Conservation (phyloP, 768 basidiomycete species). For the Tylopilus sp. region DNA sequence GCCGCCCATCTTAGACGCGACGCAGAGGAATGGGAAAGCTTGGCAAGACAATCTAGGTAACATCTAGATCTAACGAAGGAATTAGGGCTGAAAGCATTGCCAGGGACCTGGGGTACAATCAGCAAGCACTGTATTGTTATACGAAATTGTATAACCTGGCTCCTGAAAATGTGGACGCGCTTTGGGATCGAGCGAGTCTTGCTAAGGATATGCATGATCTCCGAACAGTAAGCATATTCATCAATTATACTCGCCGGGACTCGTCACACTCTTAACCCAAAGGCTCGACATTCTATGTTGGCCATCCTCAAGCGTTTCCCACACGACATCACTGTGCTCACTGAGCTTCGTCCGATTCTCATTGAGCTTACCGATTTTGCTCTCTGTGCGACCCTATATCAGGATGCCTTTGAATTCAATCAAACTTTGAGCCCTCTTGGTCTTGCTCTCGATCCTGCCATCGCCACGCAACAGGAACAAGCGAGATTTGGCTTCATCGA, state of each 20-base stretch:
- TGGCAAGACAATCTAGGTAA: slow-evolving; percentile 75
- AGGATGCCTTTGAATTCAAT: slow-evolving; percentile 71
- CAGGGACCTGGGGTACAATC: slow-evolving; percentile 64
- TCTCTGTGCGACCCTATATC: slow-evolving; percentile 64
- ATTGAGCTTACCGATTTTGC: slow-evolving; percentile 61
- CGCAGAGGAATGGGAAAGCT: slow-evolving; percentile 81
- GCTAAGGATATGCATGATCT: slow-evolving; percentile 74
- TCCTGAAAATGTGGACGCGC: slow-evolving; percentile 75
- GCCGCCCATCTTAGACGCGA: slow-evolving; percentile 78
- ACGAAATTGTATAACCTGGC: slow-evolving; percentile 77
- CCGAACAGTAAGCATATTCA: slow-evolving; percentile 48
- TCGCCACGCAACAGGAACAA: slow-evolving; percentile 9
- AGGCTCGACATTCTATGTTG: slow-evolving; percentile 29
- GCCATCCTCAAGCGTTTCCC: slow-evolving; percentile 34
- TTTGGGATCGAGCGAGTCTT: slow-evolving; percentile 86
- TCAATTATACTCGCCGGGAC: background rate
- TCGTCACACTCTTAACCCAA: background rate
- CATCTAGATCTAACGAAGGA: slow-evolving; percentile 37
- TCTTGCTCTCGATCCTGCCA: slow-evolving; percentile 33
- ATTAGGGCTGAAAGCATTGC: slow-evolving; percentile 50
- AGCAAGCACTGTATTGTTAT: slow-evolving; percentile 92
- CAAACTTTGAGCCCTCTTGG: slow-evolving; percentile 40
- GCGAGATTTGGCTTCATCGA: slow-evolving; percentile 43
- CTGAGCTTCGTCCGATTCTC: slow-evolving; percentile 60
- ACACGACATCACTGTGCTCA: slow-evolving; percentile 75